phyloP scores from a whole-genome alignment of 352 stramenopile genomes.

The Globisporangium apiculatum region DNA sequence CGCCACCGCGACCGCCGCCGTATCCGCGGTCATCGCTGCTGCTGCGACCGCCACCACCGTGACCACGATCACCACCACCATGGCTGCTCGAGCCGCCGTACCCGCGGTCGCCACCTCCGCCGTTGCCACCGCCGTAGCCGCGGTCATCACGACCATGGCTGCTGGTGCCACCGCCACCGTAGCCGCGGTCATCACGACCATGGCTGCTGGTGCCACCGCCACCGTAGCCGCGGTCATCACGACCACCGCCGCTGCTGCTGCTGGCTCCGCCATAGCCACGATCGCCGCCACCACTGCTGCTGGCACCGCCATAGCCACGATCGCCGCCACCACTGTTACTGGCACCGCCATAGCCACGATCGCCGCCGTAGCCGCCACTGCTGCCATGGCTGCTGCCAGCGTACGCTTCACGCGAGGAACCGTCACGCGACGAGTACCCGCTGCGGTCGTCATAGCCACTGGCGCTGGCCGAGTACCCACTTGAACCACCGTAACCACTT shows the following conservation, averaged over 20 bases:
- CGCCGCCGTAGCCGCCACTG: conserved; percentile 13
- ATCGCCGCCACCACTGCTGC: conserved; percentile 10
- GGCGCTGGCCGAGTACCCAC: background rate
- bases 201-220: background rate
- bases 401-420: conserved; percentile 13
- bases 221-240: background rate
- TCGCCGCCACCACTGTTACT: background rate
- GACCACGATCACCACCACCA: conserved; percentile 8
- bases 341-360: conserved; percentile 2
- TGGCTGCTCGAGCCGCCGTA: conserved; percentile 1
- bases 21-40: conserved; percentile 2
- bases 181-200: conserved; percentile 12
- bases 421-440: conserved; percentile 8
- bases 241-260: background rate
- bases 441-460: conserved; percentile 10
- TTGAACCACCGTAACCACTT: background rate
- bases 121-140: background rate
- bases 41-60: background rate
- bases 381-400: conserved; percentile 12
- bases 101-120: conserved; percentile 6
- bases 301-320: background rate
- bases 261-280: conserved; percentile 1
- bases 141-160: conserved; percentile 5
- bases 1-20: conserved; percentile 9
- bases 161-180: conserved; percentile 5